A percentile compares a stretch with the other conserved stretches of the same genome.
phyloP scores from a whole-genome alignment of 176 grass and related monocot species.

The Oryza meyeriana region DNA sequence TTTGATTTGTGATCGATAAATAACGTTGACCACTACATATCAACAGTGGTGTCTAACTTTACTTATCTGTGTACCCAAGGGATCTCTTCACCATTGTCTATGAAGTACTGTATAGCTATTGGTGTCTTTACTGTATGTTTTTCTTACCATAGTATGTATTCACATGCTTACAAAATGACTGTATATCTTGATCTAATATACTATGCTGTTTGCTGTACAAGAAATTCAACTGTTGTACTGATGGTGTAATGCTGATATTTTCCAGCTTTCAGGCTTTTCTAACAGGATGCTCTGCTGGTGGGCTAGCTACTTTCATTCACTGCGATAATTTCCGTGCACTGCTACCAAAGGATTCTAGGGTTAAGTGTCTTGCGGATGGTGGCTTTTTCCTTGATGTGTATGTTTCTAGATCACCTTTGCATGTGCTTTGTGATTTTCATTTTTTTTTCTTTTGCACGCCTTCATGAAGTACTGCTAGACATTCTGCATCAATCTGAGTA shows the following conservation, averaged over 20 bases:
- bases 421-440: neutral
- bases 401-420: conserved; percentile 25
- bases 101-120: neutral
- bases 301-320: conserved; percentile 78
- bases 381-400: conserved; percentile 92
- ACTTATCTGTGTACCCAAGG: neutral
- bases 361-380: conserved; percentile 82
- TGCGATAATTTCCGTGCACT: conserved; percentile 71
- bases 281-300: conserved; percentile 92
- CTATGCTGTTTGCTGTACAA: conserved; percentile 6
- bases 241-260: conserved; percentile 44
- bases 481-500: neutral
- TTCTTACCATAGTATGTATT: neutral
- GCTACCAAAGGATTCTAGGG: conserved; percentile 52
- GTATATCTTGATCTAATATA: neutral
- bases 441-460: neutral
- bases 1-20: neutral
- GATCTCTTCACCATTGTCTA: neutral
- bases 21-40: neutral
- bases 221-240: conserved; percentile 26
- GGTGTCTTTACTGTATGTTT: neutral
- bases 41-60: neutral
- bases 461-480: neutral
- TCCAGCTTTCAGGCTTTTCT: conserved; percentile 77
- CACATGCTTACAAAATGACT: conserved; percentile 2